Conservation (phyloP, 768 basidiomycete genomes). For the Trametopsis cervina region DNA sequence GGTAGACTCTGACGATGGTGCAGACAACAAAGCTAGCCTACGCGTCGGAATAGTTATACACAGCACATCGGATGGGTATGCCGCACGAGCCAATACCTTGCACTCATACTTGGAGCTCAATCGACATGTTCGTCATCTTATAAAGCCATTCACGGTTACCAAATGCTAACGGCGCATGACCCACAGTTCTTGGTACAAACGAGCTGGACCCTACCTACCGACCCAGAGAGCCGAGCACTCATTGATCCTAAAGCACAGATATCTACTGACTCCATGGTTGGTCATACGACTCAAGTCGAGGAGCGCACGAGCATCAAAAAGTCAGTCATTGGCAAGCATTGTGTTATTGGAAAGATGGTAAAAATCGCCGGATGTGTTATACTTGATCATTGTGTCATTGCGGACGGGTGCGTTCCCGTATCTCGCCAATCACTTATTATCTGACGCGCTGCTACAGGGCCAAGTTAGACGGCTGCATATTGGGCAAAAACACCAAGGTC, state of each 20-base stretch:
- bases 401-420: constrained; percentile 61
- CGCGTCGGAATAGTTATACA: constrained; percentile 63
- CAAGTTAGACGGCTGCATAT: constrained; percentile 69
- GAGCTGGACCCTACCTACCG: constrained; percentile 47
- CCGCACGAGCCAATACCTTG: constrained; percentile 71
- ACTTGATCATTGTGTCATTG: constrained; percentile 84
- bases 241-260: constrained; percentile 82
- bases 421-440: background rate
- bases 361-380: constrained; percentile 78
- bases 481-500: constrained; percentile 69
- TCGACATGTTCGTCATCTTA: constrained; percentile 47
- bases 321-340: constrained; percentile 45
- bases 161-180: background rate
- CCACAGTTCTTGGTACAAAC: constrained; percentile 45
- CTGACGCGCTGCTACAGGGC: too few species aligned
- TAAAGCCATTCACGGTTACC: background rate
- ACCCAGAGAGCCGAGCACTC: constrained; percentile 55
- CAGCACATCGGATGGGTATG: constrained; percentile 42
- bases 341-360: constrained; percentile 55
- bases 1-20: constrained; percentile 29
- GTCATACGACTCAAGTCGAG: constrained; percentile 73
- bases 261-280: constrained; percentile 75
- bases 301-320: constrained; percentile 75
- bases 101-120: constrained; percentile 76
- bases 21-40: constrained; percentile 36